These are phyloP conservation scores for Sporothrix curviconia DNA, from an alignment of 2,329 filamentous ascomycete genomes.

Conservation along the genomic window DNA sequence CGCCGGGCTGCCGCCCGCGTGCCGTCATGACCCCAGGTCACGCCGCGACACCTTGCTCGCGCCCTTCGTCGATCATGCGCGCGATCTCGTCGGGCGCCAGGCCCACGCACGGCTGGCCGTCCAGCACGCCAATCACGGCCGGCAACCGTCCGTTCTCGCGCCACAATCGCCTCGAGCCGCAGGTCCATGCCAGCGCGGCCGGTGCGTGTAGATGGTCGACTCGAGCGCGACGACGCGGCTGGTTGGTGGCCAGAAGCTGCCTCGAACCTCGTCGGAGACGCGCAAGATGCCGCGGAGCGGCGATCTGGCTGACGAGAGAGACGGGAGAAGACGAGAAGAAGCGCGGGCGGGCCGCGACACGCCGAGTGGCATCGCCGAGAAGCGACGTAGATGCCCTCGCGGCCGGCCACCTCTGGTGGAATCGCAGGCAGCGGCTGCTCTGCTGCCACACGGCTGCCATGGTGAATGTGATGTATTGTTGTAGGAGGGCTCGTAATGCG, in stretches of 20 bases:
- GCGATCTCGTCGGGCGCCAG: constrained; percentile 65
- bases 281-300: constrained; percentile 33
- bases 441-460: constrained; percentile 8
- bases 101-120: constrained; percentile 77
- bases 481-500: no score
- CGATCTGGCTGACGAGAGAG: background rate
- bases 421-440: background rate
- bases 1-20: constrained; percentile 49
- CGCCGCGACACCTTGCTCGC: constrained; percentile 81
- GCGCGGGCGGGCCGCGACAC: no score
- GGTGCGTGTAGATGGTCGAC: constrained; percentile 95
- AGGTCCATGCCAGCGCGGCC: constrained; percentile 65
- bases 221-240: constrained; percentile 89
- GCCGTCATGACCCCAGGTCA: constrained; percentile 80
- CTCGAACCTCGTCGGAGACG: constrained; percentile 74
- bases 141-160: constrained; percentile 76
- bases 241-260: constrained; percentile 66
- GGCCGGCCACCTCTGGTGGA: no score
- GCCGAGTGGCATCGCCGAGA: no score
- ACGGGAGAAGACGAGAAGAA: no score
- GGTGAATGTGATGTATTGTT: no score
- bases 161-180: constrained; percentile 72
- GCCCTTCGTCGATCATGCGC: constrained; percentile 62
- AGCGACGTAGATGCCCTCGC: no score
- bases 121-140: constrained; percentile 82